phyloP scores from a whole-genome alignment of 306 rosid species.

The Vicia faba region DNA sequence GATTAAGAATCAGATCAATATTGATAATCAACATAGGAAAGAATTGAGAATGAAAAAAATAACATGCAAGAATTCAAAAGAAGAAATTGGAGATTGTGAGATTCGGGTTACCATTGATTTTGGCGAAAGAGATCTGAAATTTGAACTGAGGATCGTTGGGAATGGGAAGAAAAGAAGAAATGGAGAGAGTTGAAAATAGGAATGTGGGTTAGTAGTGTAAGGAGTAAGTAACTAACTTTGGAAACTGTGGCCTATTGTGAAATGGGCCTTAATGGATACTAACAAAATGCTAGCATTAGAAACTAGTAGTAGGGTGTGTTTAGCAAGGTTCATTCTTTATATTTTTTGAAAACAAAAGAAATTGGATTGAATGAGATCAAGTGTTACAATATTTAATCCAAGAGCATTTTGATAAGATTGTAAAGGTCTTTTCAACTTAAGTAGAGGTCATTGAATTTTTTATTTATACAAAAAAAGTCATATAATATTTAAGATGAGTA shows the following conservation, averaged over 20 bases:
- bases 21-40: not conserved
- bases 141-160: constrained; percentile 15
- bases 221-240: not conserved
- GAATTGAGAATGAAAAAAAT: not conserved
- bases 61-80: not conserved
- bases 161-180: not conserved
- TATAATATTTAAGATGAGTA: too few species aligned
- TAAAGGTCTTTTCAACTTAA: too few species aligned
- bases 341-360: too few species aligned
- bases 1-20: constrained; percentile 28
- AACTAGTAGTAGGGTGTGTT: too few species aligned
- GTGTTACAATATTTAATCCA: too few species aligned
- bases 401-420: too few species aligned
- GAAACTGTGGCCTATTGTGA: constrained; percentile 3
- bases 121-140: constrained; percentile 35
- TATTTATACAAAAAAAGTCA: too few species aligned
- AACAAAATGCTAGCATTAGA: too few species aligned
- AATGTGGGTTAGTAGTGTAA: not conserved
- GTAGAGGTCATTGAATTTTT: too few species aligned
- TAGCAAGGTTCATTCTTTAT: too few species aligned
- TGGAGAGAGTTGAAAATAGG: not conserved
- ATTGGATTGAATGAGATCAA: too few species aligned
- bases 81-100: constrained; percentile 29
- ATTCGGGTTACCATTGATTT: constrained; percentile 33
- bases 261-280: not conserved